Evolutionary conservation across 108 stramenopile species (phyloP), one percentile per base, ranked within the genome.

Genomic region (Pseudonitzschia pungens): DNA sequence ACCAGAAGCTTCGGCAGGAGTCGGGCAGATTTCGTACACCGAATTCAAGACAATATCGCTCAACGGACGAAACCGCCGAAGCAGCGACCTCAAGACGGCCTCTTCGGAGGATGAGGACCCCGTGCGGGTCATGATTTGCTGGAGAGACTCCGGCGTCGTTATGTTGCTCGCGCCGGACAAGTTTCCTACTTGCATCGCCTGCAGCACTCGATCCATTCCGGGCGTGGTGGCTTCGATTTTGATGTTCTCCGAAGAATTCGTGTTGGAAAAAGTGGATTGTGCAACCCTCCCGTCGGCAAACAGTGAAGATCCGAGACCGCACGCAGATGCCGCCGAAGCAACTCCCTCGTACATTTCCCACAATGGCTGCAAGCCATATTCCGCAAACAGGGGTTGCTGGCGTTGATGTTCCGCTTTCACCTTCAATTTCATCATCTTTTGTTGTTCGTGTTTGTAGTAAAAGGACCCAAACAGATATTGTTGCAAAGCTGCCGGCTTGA

Each of bases 341-440:
- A 92, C 81, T 40, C 87, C 87, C 79, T 92, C 81, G 52, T 91
- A 92, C 16, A 90, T 72, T 22, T 92, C 88, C 94, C 94, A 95
- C 16, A 95, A 24, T 24, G 93, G 88, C 52, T 69, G 57, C 32
- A 94, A 70, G 12, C 75, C 93, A 70, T 76, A 94, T 66, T 87
- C 73, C 18, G 90, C 85, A 89, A 94, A 94, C 80, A 94, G 81
- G 18, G 93, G 83, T 56, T 16, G 51, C 53, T 60, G 66, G 26
- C 50, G 5, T 0, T 70, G 54, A 33, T 72, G 40, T 14, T 67
- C 71, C 40, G 42, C 40, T 16, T 31, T 36, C 0, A 63, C 70
- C 68, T 95, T 95, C 88, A 91, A 90, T 68, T 92, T 92, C 22
- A 95, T 57, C 6, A 95, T 84, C 77, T 92, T 95, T 62, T 62